A percentile compares a stretch with the other conserved stretches of the same genome.
Evolutionary conservation across 768 basidiomycete species (phyloP).

Genomic region (Suillus clintonianus): DNA sequence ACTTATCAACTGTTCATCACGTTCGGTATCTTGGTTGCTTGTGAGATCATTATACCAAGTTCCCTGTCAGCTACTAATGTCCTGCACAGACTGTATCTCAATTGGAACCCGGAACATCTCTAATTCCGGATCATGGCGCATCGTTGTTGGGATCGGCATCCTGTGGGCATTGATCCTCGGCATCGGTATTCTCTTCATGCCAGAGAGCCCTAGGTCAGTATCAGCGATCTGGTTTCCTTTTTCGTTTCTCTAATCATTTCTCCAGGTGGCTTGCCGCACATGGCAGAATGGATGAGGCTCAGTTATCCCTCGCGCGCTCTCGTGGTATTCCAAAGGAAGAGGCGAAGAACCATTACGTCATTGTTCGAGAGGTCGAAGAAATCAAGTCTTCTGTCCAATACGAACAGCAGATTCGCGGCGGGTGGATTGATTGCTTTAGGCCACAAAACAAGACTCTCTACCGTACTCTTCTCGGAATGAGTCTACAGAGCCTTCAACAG

Average conservation of each 20-base stretch:
- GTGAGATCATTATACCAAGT: conserved; percentile 32
- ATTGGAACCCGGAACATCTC: conserved; percentile 59
- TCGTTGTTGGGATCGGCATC: conserved; percentile 60
- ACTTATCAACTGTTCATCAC: conserved; percentile 70
- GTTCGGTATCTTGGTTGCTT: conserved; percentile 68
- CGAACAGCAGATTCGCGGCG: conserved; percentile 46
- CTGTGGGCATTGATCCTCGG: conserved; percentile 63
- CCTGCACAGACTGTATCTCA: conserved; percentile 56
- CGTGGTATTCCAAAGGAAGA: conserved; percentile 48
- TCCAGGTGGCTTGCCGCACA: conserved; percentile 57
- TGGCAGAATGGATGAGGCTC: conserved; percentile 50
- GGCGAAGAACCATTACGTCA: conserved; percentile 41
- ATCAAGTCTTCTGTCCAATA: conserved; percentile 52
- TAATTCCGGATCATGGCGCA: conserved; percentile 59
- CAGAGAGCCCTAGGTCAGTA: conserved; percentile 56
- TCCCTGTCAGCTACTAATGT: conserved; percentile 7
- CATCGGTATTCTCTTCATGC: conserved; percentile 70
- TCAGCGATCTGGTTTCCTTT: background rate
- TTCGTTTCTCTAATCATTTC: conserved; percentile 2
- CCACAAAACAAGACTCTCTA: conserved; percentile 59
- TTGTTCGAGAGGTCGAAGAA: conserved; percentile 53
- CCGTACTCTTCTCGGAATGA: conserved; percentile 63
- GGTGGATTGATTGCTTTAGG: conserved; percentile 73
- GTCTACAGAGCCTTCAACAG: conserved; percentile 70
- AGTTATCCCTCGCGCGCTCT: conserved; percentile 45